A percentile compares a stretch with the other conserved stretches of the same genome.
phyloP scores from a whole-genome alignment of 257 asterid species.

The Anisodus acutangulus region DNA sequence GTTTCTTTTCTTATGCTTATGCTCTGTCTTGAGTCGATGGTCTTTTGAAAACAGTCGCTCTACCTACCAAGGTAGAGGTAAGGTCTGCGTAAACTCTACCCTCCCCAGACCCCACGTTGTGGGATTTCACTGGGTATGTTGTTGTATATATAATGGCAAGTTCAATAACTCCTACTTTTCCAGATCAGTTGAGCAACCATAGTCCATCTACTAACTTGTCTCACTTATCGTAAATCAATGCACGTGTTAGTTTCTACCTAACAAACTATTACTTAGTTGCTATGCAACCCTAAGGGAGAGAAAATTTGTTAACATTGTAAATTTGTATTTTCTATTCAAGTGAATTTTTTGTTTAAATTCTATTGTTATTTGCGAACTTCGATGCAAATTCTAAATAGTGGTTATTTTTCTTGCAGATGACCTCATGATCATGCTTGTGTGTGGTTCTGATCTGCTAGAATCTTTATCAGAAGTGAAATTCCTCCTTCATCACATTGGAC shows the following conservation, averaged over 20 bases:
- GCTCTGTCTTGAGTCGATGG: too few relatives aligned
- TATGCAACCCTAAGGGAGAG: slow-evolving; percentile 10
- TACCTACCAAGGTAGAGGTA: too few relatives aligned
- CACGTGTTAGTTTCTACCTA: background rate
- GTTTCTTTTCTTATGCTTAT: too few relatives aligned
- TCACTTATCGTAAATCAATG: background rate
- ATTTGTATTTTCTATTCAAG: background rate
- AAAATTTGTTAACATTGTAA: background rate
- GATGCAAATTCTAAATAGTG: background rate
- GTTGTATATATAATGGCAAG: background rate
- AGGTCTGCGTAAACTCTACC: too few relatives aligned
- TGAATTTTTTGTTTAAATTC: background rate
- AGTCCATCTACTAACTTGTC: background rate
- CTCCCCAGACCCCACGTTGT: too few relatives aligned
- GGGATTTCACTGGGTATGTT: too few relatives aligned
- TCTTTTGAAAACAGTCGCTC: too few relatives aligned
- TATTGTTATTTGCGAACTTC: background rate
- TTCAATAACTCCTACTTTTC: background rate
- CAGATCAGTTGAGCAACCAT: background rate
- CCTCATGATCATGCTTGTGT: slow-evolving; percentile 78
- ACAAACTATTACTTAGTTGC: background rate
- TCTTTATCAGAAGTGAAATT: slow-evolving; percentile 40
- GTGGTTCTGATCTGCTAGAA: slow-evolving; percentile 92
- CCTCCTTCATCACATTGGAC: slow-evolving; percentile 9
- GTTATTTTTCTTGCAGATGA: slow-evolving; percentile 44